Evolutionary conservation across 2,329 filamentous ascomycete species (phyloP).

Genomic region (Penicillium sp.): DNA sequence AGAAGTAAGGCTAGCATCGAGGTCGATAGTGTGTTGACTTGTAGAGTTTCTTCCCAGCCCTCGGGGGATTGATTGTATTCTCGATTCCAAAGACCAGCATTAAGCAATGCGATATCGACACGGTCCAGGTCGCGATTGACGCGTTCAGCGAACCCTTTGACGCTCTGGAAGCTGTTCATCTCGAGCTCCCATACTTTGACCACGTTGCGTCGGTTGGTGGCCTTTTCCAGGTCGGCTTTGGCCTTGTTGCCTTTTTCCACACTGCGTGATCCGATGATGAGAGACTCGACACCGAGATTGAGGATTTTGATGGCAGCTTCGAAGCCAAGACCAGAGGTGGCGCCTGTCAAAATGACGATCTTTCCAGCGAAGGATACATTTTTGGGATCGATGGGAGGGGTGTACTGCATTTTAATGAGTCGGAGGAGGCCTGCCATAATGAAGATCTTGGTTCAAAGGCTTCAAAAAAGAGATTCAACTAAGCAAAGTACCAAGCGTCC

Average conservation of each 20-base stretch:
- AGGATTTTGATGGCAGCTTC: slow-evolving; percentile 44
- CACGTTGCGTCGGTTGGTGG: slow-evolving; percentile 24
- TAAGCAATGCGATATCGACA: slow-evolving; percentile 41
- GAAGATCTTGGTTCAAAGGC: not conserved
- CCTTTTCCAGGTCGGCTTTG: slow-evolving; percentile 33
- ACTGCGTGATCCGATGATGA: slow-evolving; percentile 44
- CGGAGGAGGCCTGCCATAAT: slow-evolving; percentile 26
- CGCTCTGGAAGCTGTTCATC: slow-evolving; percentile 40
- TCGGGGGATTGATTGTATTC: slow-evolving; percentile 32
- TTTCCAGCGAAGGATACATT: slow-evolving; percentile 37
- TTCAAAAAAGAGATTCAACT: not conserved
- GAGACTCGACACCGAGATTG: slow-evolving; percentile 33
- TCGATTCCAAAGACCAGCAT: slow-evolving; percentile 38
- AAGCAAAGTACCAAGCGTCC: not conserved
- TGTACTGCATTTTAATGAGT: slow-evolving; percentile 27
- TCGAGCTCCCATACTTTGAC: slow-evolving; percentile 42
- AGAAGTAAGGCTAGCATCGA: slow-evolving; percentile 47
- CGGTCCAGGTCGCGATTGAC: slow-evolving; percentile 30
- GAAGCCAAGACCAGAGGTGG: slow-evolving; percentile 45
- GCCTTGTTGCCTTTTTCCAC: slow-evolving; percentile 36
- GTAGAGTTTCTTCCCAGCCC: slow-evolving; percentile 47
- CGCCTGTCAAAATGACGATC: slow-evolving; percentile 44
- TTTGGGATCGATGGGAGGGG: slow-evolving; percentile 31
- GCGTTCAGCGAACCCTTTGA: slow-evolving; percentile 36
- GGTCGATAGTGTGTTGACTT: slow-evolving; percentile 53